phyloP scores from a whole-genome alignment of 2,329 filamentous ascomycete genomes.

The Paecilomyces niveus region DNA sequence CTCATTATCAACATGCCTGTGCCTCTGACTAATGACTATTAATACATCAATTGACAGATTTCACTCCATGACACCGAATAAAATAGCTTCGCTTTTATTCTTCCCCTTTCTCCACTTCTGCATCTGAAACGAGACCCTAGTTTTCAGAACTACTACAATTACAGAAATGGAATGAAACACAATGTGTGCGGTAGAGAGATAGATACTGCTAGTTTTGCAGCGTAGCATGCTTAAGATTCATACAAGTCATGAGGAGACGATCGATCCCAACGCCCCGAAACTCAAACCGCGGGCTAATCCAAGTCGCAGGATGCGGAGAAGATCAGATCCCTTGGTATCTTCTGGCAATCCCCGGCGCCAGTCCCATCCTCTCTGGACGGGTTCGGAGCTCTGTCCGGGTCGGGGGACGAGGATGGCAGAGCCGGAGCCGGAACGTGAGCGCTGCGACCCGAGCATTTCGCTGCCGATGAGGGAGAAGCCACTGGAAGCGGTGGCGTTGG shows the following conservation, averaged over 20 bases:
- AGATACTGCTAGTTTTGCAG: background rate
- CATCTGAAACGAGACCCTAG: background rate
- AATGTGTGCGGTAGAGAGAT: background rate
- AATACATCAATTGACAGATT: background rate
- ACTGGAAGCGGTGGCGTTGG: constrained; percentile 47
- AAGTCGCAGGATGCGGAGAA: constrained; percentile 65
- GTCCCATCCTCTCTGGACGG: constrained; percentile 58
- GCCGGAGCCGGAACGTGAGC: constrained; percentile 25
- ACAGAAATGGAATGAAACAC: background rate
- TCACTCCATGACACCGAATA: background rate
- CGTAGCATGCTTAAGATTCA: background rate
- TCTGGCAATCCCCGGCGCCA: constrained; percentile 57
- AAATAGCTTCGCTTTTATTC: background rate
- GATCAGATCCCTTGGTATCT: constrained; percentile 56
- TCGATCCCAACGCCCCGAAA: constrained; percentile 24
- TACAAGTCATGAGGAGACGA: constrained; percentile 1
- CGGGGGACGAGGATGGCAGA: constrained; percentile 43
- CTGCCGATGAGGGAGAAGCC: constrained; percentile 67
- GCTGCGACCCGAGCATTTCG: constrained; percentile 54
- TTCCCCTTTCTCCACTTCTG: background rate
- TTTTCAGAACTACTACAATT: background rate
- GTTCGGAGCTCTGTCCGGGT: constrained; percentile 13
- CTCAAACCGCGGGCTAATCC: constrained; percentile 66
- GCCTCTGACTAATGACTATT: too few relatives aligned
- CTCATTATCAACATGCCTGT: too few relatives aligned